Evolutionary conservation across 129 eudicot species (phyloP).

Genomic region (Helichrysum umbraculigerum): DNA sequence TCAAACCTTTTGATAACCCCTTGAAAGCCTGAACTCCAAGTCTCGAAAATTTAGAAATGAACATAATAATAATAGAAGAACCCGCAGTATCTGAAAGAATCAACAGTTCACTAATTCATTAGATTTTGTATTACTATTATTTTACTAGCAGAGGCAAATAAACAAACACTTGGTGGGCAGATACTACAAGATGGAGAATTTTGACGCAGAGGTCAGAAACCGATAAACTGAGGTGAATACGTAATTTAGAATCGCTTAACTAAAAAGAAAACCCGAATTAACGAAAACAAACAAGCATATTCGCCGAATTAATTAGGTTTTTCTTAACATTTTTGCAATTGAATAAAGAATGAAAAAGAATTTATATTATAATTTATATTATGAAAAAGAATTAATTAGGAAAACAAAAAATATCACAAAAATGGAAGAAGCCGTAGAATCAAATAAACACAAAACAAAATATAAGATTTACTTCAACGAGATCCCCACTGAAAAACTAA

Average conservation of each 20-base stretch:
- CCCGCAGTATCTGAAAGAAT: slow-evolving; percentile 6
- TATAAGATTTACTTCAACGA: too few relatives aligned
- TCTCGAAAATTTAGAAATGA: neutral
- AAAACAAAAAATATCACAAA: neutral
- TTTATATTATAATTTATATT: too few relatives aligned
- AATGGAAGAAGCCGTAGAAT: too few relatives aligned
- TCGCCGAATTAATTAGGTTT: neutral
- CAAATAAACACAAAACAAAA: neutral
- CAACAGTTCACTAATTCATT: neutral
- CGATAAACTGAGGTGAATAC: neutral
- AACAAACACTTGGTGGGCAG: slow-evolving; percentile 3
- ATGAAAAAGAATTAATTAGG: too few relatives aligned
- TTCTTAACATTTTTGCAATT: neutral
- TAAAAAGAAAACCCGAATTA: neutral
- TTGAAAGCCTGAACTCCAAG: neutral
- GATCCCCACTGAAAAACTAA: too few relatives aligned
- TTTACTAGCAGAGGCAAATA: neutral
- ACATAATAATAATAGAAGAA: neutral
- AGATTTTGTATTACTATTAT: neutral
- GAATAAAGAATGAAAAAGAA: neutral
- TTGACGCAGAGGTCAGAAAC: neutral
- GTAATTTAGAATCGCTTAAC: neutral
- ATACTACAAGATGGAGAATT: neutral
- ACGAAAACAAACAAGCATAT: neutral
- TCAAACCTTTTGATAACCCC: neutral